Base-by-base conservation (phyloP, 768 basidiomycete species). In the Hirschioporus abietinus region DNA sequence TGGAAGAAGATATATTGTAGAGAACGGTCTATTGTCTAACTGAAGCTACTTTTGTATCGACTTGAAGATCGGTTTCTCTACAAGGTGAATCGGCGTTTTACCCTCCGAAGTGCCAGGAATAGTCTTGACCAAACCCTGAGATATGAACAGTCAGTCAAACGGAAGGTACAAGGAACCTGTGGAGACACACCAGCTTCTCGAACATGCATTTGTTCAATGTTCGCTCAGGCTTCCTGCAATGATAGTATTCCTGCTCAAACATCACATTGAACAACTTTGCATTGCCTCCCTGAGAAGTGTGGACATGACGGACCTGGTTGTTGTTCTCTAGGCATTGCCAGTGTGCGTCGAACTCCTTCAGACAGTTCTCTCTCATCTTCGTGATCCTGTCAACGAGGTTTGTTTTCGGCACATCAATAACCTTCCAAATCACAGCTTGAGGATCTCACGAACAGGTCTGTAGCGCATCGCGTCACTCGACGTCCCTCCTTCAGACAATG, bases 401-500 rank as follows among this genome's bases (percentile, higher is more conserved):
- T 6, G 42, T 52, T 15, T 61, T 17, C 26, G 7, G 63, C 7
- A 34, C 2, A 58, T 63, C 4, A 65, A 52, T 8, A 34, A 67
- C n/a, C 12, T 35, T 20, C 35, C 34, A 12, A 34, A 35, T 17
- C 27, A 35, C 25, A 9, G 64, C 59, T 18, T 59, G 27, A 63
- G 20, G 60, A 66, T 23, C 34, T 25, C 61, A 86, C 93, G 75
- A 71, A 98, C 97, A 99, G 73, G 74, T 98, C 95, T 35, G 89
- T 88, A 61, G 96, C 92, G 77, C 97, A 99, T 71, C 97, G 85
- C 65, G 97, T 99, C 66, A 98, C 96, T 71, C 93, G 88, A 71
- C 97, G 80, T 12, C 97, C 97, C 77, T 99, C 97, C 83, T 92
- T 92, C 80, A 99, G 75, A 78, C 97, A 99, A 76, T 96, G 94